Base-by-base conservation (phyloP, 306 rosid species). In the Prunus fruticosa region DNA sequence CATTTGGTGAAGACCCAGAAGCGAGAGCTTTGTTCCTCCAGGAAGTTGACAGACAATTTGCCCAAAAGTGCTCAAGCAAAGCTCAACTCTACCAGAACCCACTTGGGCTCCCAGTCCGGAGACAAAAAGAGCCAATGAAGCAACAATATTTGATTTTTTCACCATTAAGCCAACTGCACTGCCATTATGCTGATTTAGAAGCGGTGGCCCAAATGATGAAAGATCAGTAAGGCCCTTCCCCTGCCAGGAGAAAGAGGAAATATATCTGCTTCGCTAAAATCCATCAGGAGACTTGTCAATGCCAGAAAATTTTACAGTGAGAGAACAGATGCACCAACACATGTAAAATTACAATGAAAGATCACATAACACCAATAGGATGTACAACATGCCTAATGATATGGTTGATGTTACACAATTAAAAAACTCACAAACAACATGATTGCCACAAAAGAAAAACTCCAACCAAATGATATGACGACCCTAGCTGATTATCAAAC, bases 121-220 rank as follows among this genome's bases (percentile, higher is more conserved):
- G 64, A 87, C 85, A 78, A 86, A 82, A 80, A 91, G 96, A 79
- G 97, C 95, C 82, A 95, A 81, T 70, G 99, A 90, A 84, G 93
- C 98, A 72, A 82, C 78, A 45, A 89, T 41, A 61, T 89, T 89
- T 71, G 96, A 84, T 83, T 88, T 87, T 86, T 92, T 89, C 77
- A 91, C 87, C 73, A 82, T 82, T 71, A 96, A 67, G 81, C 98
- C 97, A 67, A 96, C 23, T 52, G 86, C 97, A 65, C 93, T 77
- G 66, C 98, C 96, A 32, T 66, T 84, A 5, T 76, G 91, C 84
- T 83, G 78, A 82, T 77, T 87, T 80, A 95, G 82, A 80, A 95
- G 87, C 34, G 96, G 91, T 19, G 99, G 98, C 76, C 96, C 98
- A 52, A 78, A 82, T 16, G 88, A 89, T 74, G 93, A 88, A 62